Conservation (phyloP, 2,329 filamentous ascomycete species). For the Macrophomina tecta region DNA sequence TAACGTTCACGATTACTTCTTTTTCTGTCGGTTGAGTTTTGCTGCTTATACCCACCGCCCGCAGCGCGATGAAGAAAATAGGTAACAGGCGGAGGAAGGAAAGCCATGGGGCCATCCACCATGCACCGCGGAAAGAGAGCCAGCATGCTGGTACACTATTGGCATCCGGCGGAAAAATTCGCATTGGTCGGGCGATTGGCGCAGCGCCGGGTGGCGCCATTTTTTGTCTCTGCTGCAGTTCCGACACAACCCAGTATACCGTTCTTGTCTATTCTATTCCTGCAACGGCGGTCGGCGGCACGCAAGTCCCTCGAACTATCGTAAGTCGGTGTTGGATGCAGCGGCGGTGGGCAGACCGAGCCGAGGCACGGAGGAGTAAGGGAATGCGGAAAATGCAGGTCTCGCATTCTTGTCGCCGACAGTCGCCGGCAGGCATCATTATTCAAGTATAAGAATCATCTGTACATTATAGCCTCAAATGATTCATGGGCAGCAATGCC, state of each 20-base stretch:
- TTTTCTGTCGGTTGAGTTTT: neutral
- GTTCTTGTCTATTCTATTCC: neutral
- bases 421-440: no score
- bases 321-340: neutral
- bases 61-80: neutral
- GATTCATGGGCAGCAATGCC: no score
- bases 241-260: neutral
- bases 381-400: no score
- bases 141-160: neutral
- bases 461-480: no score
- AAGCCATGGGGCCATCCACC: neutral
- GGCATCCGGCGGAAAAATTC: constrained; percentile 15
- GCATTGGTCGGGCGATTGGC: neutral
- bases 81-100: neutral
- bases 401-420: no score
- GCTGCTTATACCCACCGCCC: neutral
- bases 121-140: neutral
- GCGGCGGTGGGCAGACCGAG: neutral
- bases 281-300: neutral
- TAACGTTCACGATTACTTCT: neutral
- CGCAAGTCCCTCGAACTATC: neutral
- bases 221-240: neutral
- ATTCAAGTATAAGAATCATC: no score
- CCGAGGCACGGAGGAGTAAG: no score
- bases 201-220: constrained; percentile 20